Evolutionary conservation across 441 rosid species (phyloP), one percentile per base, ranked within the genome.

Genomic region (Gossypium schwendimanii): DNA sequence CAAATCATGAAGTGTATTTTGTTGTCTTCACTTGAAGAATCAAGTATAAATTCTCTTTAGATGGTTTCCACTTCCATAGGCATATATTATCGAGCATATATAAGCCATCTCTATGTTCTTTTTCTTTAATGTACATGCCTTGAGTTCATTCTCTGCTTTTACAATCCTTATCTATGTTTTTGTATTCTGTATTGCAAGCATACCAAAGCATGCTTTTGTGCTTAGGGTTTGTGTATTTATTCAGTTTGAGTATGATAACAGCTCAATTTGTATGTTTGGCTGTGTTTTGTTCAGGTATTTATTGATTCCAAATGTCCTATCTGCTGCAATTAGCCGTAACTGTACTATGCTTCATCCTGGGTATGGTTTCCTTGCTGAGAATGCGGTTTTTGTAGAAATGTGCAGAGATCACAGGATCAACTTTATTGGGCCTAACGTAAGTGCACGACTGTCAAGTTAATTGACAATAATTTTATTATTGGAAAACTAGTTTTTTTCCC

Each of bases 281-380:
- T 75, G 33, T 62, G n/a, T 80, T 80, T 14, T 62, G 57, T 23
- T 28, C 82, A 92, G 98, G 82, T 94, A 94, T 77, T 84, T 94
- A 67, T 73, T 89, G 81, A 89, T 89, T 68, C 91, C 95, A 6
- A 92, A 94, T 86, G 98, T 92, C 77, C 75, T 94, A 62, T 89
- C 98, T 10, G 98, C 98, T 77, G 98, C 98, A 60, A 85, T 90
- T 15, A 94, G 96, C 81, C 86, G 90, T 14, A 82, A 87, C 36
- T 94, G 98, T 76, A 92, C 98, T 49, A 94, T 94, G 97, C 85
- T 94, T 64, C 98, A 94, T 88, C 98, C 98, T 79, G 98, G 98
- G 75, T 94, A 94, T 79, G 98, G 98, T 14, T 92, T 94, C 85
- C 98, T 94, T 76, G 83, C 98, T 14, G 98, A 94, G 79, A 94